phyloP scores from a whole-genome alignment of 495 filamentous ascomycete genomes.

The Penicillium arizonense region DNA sequence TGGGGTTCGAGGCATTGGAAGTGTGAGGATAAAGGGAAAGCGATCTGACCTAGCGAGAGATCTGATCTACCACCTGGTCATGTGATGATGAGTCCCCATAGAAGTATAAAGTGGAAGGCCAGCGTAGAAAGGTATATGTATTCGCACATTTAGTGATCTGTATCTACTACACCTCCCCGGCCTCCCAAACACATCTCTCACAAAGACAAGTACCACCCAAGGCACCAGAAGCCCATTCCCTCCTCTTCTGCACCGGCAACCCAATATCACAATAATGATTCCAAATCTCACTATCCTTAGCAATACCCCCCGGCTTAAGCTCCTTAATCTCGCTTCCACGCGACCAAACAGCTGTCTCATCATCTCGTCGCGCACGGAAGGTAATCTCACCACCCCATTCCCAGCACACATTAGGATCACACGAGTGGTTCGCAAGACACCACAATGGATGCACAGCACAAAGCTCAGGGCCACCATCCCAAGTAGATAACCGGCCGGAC shows the following conservation, averaged over 20 bases:
- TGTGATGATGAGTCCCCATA: too few species aligned
- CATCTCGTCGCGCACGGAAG: constrained; percentile 49
- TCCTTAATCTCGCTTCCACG: constrained; percentile 20
- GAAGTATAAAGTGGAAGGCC: too few species aligned
- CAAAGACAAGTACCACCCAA: constrained; percentile 86
- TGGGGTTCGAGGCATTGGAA: too few species aligned
- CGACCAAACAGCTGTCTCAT: constrained; percentile 48
- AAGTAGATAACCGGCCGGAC: constrained; percentile 70
- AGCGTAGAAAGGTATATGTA: too few species aligned
- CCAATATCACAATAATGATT: constrained; percentile 94
- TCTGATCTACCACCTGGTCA: too few species aligned
- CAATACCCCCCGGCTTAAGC: constrained; percentile 53
- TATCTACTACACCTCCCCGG: constrained; percentile 17
- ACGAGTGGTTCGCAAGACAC: constrained; percentile 88
- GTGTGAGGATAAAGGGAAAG: too few species aligned
- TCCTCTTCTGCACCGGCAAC: constrained; percentile 69
- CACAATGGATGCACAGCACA: constrained; percentile 75
- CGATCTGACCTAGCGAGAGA: too few species aligned
- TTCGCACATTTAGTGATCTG: too few species aligned
- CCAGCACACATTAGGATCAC: constrained; percentile 91
- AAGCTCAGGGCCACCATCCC: constrained; percentile 74
- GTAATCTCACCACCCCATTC: constrained; percentile 87
- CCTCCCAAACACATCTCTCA: constrained; percentile 67
- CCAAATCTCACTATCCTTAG: constrained; percentile 76
- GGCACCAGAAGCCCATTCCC: constrained; percentile 85